Evolutionary conservation across 805 yeast species (phyloP), one percentile per base, ranked within the genome.

Genomic region (Hanseniaspora lachancei): DNA sequence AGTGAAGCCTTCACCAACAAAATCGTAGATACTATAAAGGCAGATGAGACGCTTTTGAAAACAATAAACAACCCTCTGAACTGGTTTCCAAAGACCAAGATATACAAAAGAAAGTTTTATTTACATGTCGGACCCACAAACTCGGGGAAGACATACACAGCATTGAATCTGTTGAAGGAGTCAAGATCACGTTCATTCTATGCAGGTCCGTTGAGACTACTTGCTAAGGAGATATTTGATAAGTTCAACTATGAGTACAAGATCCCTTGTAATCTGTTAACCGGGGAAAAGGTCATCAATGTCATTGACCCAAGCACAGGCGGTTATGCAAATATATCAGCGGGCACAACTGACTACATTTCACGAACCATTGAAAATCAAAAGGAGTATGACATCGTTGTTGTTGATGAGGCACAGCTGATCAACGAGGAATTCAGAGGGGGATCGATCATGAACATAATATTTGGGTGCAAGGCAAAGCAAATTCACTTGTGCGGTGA

Each of bases 51-150:
- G 7, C 7, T 24, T 66, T 74, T 39, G 4, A 27, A 38, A n/a
- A 29, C 23, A 2, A 27, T 53, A 20, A n/a, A 41, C 18, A 74
- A 80, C 59, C 93, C 93, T 0, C 77, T 77, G 10, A 81, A 81
- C 60, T 85, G 95, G 89, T 93, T 75, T 63, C 96, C 97, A 0
- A 80, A 75, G 47, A 95, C 98, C 0, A 74, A 97, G 41, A 78
- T 80, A 59, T 73, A 88, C 72, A 81, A 80, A 60, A 73, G 99
- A 41, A 82, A 84, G 51, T 75, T 93, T 49, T 76, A 84, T n/a
- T 78, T 93, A 81, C 99, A 93, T 66, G 86, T 93, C 12, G 99
- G 99, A 0, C 98, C 99, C 1, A 93, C 99, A 0, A 93, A 93
- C 66, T 82, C 93, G 61, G 99, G 99, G 13, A 93, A 93, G 64